phyloP scores from a whole-genome alignment of 1,284 basidiomycete species.

The Irpex sp. region DNA sequence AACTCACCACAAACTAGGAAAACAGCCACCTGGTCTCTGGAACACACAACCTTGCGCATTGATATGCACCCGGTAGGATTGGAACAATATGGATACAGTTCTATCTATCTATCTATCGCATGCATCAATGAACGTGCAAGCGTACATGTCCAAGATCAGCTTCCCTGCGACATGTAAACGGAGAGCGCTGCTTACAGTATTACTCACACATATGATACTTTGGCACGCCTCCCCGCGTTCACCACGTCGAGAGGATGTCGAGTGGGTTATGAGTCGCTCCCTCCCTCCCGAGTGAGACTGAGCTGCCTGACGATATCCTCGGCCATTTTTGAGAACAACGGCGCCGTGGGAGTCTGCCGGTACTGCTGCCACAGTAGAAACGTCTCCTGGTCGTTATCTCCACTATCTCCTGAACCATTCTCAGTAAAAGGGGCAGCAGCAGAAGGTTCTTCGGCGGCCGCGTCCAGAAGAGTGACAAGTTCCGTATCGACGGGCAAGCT shows the following conservation, averaged over 20 bases:
- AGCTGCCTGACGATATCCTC: conserved; percentile 29
- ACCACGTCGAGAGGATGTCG: neutral
- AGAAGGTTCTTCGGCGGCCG: conserved; percentile 64
- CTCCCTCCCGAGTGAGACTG: too few species aligned
- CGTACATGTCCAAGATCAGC: neutral
- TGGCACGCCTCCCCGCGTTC: too few species aligned
- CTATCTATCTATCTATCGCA: neutral
- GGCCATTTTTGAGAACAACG: conserved; percentile 52
- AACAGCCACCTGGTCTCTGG: neutral
- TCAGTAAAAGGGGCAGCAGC: conserved; percentile 7
- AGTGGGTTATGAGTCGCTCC: too few species aligned
- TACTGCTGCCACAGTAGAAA: conserved; percentile 54
- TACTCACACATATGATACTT: neutral
- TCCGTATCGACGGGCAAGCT: conserved; percentile 92
- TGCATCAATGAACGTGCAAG: neutral
- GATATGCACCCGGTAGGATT: neutral
- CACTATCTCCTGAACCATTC: conserved; percentile 14
- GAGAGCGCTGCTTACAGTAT: neutral
- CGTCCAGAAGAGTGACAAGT: conserved; percentile 85
- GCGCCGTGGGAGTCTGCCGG: conserved; percentile 53
- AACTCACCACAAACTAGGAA: neutral
- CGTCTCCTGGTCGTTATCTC: conserved; percentile 21
- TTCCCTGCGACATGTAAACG: neutral
- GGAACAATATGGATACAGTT: neutral
- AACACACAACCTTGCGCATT: neutral